These are phyloP conservation scores for Acanthamoeba lenticulata DNA, from an alignment of 208 protist genomes.

Conservation along the genomic window DNA sequence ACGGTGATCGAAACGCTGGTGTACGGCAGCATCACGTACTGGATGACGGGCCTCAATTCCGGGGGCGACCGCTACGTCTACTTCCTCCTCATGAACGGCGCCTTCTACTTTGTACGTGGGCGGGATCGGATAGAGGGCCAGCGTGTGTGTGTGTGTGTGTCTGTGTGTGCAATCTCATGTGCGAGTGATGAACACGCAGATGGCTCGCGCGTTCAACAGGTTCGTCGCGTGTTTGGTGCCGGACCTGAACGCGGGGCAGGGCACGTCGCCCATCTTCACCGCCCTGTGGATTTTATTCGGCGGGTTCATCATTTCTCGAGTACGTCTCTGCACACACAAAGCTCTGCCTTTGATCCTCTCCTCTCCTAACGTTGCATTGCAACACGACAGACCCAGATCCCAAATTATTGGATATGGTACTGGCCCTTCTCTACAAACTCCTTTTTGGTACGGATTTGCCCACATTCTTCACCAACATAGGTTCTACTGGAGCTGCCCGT, in stretches of 20 bases:
- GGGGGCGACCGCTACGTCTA: slow-evolving; percentile 10
- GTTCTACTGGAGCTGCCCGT: too few species aligned
- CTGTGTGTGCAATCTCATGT: neutral
- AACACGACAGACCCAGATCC: neutral
- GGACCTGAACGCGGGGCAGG: neutral
- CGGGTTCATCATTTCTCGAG: neutral
- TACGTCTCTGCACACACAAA: neutral
- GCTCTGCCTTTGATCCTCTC: neutral
- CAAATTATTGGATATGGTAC: neutral
- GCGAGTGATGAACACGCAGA: neutral
- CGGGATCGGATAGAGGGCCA: too few species aligned
- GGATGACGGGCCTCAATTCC: slow-evolving; percentile 28
- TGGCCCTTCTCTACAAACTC: too few species aligned
- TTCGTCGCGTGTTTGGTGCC: neutral
- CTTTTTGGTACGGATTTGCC: too few species aligned
- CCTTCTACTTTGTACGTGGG: slow-evolving; percentile 9
- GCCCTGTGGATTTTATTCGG: neutral
- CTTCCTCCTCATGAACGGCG: neutral
- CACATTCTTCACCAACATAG: too few species aligned
- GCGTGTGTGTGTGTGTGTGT: too few species aligned
- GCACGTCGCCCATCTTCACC: neutral
- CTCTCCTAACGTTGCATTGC: neutral
- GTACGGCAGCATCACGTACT: slow-evolving; percentile 14
- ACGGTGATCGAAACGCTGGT: neutral
- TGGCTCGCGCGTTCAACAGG: neutral